Percentiles rank a stretch among this genome's conserved stretches.
phyloP scores from a whole-genome alignment of 2,329 filamentous ascomycete genomes.

The Pleochaeta shiraiana region DNA sequence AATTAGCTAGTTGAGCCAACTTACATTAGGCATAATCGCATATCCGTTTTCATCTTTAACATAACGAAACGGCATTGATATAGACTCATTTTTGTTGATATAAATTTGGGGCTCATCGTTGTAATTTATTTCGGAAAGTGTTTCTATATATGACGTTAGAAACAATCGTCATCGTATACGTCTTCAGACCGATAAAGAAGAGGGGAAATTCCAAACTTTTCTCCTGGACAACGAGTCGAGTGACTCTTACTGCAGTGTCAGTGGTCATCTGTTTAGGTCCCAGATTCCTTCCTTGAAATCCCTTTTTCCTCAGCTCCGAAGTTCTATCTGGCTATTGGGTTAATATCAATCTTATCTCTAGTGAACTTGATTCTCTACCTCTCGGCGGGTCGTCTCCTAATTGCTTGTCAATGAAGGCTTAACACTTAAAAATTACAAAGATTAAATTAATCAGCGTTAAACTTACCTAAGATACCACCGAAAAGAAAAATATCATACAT shows the following conservation, averaged over 20 bases:
- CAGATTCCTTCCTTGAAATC: constrained; percentile 67
- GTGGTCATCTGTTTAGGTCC: constrained; percentile 97
- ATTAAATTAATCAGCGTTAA: not conserved
- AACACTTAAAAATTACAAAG: no score
- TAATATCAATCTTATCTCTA: not conserved
- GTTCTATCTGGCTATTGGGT: constrained; percentile 46
- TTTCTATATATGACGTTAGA: constrained; percentile 27
- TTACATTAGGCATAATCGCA: constrained; percentile 80
- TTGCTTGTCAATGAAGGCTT: constrained; percentile 11
- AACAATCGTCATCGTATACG: no score
- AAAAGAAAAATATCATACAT: constrained; percentile 84
- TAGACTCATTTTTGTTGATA: constrained; percentile 81
- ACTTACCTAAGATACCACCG: constrained; percentile 74
- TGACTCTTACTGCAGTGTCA: constrained; percentile 88
- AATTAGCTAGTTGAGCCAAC: no score
- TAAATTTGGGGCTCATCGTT: constrained; percentile 76
- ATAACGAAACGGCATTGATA: constrained; percentile 96
- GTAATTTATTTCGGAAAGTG: constrained; percentile 59
- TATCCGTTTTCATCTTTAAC: constrained; percentile 53
- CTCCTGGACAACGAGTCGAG: constrained; percentile 68
- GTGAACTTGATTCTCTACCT: constrained; percentile 31
- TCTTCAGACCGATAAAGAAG: no score
- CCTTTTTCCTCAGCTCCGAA: constrained; percentile 85
- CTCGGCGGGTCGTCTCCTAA: constrained; percentile 80
- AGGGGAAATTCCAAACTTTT: constrained; percentile 39